Conservation (phyloP, 1,139 yeast genomes). For the Saccharomyces pastorianus region DNA sequence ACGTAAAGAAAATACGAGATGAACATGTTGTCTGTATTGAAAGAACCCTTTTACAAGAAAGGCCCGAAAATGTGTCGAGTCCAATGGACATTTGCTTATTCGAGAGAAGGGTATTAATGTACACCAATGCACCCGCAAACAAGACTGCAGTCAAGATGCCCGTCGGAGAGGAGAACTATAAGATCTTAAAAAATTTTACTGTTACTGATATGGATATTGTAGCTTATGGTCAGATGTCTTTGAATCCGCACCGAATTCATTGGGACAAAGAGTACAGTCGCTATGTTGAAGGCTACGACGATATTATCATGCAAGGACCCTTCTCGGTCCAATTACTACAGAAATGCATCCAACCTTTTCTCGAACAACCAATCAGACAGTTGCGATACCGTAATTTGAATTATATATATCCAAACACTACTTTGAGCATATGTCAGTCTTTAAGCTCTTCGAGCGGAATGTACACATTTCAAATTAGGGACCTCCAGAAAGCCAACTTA, state of each 20-base stretch:
- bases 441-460: background rate
- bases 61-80: slow-evolving; percentile 8
- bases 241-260: slow-evolving; percentile 80
- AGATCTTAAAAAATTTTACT: slow-evolving; percentile 5
- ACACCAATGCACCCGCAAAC: slow-evolving; percentile 11
- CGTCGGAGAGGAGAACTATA: slow-evolving; percentile 5
- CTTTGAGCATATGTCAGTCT: background rate
- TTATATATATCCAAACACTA: slow-evolving; percentile 17
- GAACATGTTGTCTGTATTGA: slow-evolving; percentile 41
- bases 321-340: slow-evolving; percentile 53
- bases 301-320: slow-evolving; percentile 75
- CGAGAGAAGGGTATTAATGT: slow-evolving; percentile 34
- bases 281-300: slow-evolving; percentile 50
- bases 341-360: slow-evolving; percentile 37
- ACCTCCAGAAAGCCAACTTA: background rate
- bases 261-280: slow-evolving; percentile 50
- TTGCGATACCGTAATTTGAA: slow-evolving; percentile 22
- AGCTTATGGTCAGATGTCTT: slow-evolving; percentile 65
- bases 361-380: slow-evolving; percentile 5
- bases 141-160: slow-evolving; percentile 8
- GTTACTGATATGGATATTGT: slow-evolving; percentile 34
- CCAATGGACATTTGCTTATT: slow-evolving; percentile 6
- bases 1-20: slow-evolving; percentile 34
- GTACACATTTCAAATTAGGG: background rate
- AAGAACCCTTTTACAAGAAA: slow-evolving; percentile 32